Conservation (phyloP, 768 basidiomycete genomes). For the Calocera viscosa region DNA sequence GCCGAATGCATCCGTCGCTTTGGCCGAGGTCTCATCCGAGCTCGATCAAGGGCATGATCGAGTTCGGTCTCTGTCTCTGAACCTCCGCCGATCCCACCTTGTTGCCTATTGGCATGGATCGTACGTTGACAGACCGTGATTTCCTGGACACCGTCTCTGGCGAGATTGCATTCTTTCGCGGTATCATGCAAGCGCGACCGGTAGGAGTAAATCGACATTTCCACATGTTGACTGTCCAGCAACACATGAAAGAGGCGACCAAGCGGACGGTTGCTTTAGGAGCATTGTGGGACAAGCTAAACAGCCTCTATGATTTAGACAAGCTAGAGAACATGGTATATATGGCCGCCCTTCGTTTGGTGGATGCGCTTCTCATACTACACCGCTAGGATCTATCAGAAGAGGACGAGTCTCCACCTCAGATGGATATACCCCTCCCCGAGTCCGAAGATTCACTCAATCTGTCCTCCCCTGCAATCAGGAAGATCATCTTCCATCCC, state of each 20-base stretch:
- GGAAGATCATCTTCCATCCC: constrained; percentile 8
- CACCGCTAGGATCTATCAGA: not conserved
- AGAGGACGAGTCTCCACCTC: constrained; percentile 9
- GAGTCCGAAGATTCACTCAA: not conserved
- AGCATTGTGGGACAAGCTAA: constrained; percentile 64
- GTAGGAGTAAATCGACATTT: constrained; percentile 76
- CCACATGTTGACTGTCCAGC: constrained; percentile 63
- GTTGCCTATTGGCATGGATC: no score
- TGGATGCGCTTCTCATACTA: no score
- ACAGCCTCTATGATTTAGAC: constrained; percentile 60
- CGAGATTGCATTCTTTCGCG: constrained; percentile 75
- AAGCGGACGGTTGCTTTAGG: constrained; percentile 46
- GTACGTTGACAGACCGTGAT: not conserved
- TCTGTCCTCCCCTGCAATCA: constrained; percentile 7
- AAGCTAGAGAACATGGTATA: constrained; percentile 56
- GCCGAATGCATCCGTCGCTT: no score
- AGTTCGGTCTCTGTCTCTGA: no score
- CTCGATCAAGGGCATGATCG: no score
- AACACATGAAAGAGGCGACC: constrained; percentile 58
- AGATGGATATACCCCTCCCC: constrained; percentile 6
- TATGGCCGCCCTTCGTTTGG: constrained; percentile 26
- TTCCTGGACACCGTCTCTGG: constrained; percentile 66
- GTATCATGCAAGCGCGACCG: constrained; percentile 67
- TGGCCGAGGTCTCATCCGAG: no score
- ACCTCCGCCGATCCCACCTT: no score